Evolutionary conservation across 192 early-diverging fungal genomes (phyloP).

Genomic region (Piromyces finnis): DNA sequence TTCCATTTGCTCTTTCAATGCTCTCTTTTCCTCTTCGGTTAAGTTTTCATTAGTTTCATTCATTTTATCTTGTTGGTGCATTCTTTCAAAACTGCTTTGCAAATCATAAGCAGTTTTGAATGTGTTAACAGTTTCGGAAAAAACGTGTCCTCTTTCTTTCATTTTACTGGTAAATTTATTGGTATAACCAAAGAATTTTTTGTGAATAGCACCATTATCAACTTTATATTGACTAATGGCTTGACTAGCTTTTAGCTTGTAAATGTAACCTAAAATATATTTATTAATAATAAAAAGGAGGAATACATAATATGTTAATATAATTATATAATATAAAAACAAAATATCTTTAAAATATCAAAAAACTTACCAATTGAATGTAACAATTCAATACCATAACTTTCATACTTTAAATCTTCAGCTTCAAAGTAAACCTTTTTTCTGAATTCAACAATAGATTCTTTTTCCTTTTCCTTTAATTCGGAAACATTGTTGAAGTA

Average conservation of each 20-base stretch:
- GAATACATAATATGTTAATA: too few species aligned
- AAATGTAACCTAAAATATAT: constrained; percentile 49
- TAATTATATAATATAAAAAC: too few species aligned
- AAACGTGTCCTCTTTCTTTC: constrained; percentile 78
- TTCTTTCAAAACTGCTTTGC: constrained; percentile 70
- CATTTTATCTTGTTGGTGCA: constrained; percentile 19
- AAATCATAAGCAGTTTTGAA: constrained; percentile 81
- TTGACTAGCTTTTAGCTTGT: constrained; percentile 74
- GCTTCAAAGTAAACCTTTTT: constrained; percentile 57
- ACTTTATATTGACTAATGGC: constrained; percentile 34
- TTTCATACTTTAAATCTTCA: constrained; percentile 71
- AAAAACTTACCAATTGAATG: too few species aligned
- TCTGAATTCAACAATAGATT: constrained; percentile 43
- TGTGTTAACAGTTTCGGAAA: constrained; percentile 81
- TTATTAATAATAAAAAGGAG: too few species aligned
- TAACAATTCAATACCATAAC: constrained; percentile 87
- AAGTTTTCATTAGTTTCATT: constrained; percentile 1
- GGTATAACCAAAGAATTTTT: constrained; percentile 22
- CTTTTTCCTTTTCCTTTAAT: constrained; percentile 15
- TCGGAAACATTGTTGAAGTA: not conserved
- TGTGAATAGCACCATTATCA: constrained; percentile 28
- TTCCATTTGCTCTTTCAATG: constrained; percentile 20
- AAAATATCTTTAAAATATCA: too few species aligned
- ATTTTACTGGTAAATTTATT: constrained; percentile 18
- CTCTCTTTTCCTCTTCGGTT: constrained; percentile 15